Conservation (phyloP, 495 filamentous ascomycete genomes). For the Xylaria castorea region DNA sequence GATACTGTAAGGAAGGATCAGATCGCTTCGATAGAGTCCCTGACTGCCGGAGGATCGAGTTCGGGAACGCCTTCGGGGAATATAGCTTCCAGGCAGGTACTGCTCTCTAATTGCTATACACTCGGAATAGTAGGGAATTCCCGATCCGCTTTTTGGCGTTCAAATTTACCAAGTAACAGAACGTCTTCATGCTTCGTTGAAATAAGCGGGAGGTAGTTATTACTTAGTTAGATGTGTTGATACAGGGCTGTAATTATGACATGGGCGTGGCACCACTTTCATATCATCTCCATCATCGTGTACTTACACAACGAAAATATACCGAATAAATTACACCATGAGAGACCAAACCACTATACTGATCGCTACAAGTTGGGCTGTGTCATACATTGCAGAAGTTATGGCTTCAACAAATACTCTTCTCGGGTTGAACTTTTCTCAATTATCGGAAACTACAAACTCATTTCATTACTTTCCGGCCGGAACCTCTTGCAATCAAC, state of each 20-base stretch:
- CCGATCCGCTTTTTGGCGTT: not conserved
- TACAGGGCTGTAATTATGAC: not conserved
- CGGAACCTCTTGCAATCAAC: not conserved
- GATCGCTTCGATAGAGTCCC: not conserved
- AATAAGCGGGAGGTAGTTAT: not conserved
- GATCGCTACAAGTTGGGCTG: not conserved
- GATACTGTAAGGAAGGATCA: too few species aligned
- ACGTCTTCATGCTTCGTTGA: not conserved
- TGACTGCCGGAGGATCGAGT: too few species aligned
- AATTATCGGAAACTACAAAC: not conserved
- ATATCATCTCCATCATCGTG: too few species aligned
- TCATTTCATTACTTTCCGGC: not conserved
- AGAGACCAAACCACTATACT: not conserved
- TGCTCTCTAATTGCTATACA: too few species aligned
- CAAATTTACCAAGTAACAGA: not conserved
- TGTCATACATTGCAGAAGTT: not conserved
- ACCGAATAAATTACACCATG: not conserved
- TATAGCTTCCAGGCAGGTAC: not conserved
- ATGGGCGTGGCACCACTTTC: too few species aligned
- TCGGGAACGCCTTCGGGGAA: not conserved
- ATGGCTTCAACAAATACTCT: not conserved
- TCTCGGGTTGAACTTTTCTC: not conserved
- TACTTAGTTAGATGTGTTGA: not conserved
- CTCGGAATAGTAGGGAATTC: too few species aligned
- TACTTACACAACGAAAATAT: not conserved